Percentiles rank a stretch among this genome's conserved stretches.
Conservation (phyloP, 2,329 filamentous ascomycete species). For the Lachnellula subtilissima region DNA sequence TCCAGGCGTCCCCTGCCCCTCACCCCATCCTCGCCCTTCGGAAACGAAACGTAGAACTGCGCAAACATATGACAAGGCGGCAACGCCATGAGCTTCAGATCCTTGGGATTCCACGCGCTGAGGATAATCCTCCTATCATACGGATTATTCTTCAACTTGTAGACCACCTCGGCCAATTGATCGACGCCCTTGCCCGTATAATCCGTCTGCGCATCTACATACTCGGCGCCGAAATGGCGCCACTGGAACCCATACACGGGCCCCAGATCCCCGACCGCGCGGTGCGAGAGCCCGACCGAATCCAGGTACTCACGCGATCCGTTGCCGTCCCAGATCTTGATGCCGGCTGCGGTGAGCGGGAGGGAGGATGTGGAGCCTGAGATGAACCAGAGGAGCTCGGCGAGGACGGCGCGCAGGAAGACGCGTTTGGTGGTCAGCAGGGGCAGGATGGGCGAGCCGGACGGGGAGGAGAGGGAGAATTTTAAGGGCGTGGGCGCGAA, state of each 20-base stretch:
- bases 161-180: constrained; percentile 84
- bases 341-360: constrained; percentile 69
- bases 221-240: constrained; percentile 94
- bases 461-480: constrained; percentile 68
- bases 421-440: constrained; percentile 97
- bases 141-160: constrained; percentile 76
- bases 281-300: constrained; percentile 72
- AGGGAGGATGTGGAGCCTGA: constrained; percentile 75
- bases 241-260: constrained; percentile 99
- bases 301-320: constrained; percentile 88
- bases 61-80: constrained; percentile 98
- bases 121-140: constrained; percentile 89
- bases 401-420: constrained; percentile 83
- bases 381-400: constrained; percentile 95
- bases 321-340: constrained; percentile 99
- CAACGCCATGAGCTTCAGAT: constrained; percentile 81
- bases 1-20: constrained; percentile 66
- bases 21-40: constrained; percentile 18
- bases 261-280: constrained; percentile 82
- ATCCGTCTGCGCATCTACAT: constrained; percentile 71
- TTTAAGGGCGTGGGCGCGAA: constrained; percentile 84
- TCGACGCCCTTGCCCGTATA: constrained; percentile 89
- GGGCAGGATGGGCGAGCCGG: constrained; percentile 65
- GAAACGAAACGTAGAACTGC: constrained; percentile 61
- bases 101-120: constrained; percentile 88